These are phyloP conservation scores for Kluyveromyces siamensis DNA, from an alignment of 805 yeast species.

Conservation along the genomic window DNA sequence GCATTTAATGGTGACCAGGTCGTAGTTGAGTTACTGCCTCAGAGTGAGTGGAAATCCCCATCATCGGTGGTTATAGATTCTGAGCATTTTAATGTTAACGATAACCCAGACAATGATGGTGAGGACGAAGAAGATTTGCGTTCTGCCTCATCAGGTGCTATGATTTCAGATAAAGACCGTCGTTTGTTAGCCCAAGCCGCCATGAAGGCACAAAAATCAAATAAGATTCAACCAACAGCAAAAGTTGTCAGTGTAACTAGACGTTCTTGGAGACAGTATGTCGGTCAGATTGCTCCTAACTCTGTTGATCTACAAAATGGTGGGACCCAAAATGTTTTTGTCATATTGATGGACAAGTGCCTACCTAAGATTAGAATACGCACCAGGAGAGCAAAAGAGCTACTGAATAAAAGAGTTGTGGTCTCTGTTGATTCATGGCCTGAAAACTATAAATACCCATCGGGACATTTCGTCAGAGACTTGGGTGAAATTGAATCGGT, in stretches of 20 bases:
- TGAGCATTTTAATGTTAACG: slow-evolving; percentile 49
- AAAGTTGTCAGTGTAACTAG: slow-evolving; percentile 78
- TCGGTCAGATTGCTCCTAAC: slow-evolving; percentile 81
- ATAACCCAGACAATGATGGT: slow-evolving; percentile 45
- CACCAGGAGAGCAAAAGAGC: slow-evolving; percentile 76
- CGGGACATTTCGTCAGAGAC: slow-evolving; percentile 87
- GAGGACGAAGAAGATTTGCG: slow-evolving; percentile 37
- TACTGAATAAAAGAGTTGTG: slow-evolving; percentile 84
- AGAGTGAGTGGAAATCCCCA: slow-evolving; percentile 80
- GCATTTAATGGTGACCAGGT: slow-evolving; percentile 90
- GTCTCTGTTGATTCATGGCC: slow-evolving; percentile 94
- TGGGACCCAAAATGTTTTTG: slow-evolving; percentile 71
- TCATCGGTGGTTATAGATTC: slow-evolving; percentile 74
- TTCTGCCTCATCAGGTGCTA: slow-evolving; percentile 50
- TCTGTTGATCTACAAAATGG: slow-evolving; percentile 54
- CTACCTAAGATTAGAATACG: slow-evolving; percentile 80
- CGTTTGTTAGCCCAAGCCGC: slow-evolving; percentile 72
- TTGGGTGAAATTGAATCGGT: slow-evolving; percentile 87
- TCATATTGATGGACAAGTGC: slow-evolving; percentile 78
- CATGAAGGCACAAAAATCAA: slow-evolving; percentile 42
- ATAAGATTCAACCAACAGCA: slow-evolving; percentile 81
- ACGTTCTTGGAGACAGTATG: slow-evolving; percentile 94
- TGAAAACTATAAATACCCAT: slow-evolving; percentile 69
- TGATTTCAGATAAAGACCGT: slow-evolving; percentile 35
- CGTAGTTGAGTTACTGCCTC: slow-evolving; percentile 81